Conservation (phyloP, 2,329 filamentous ascomycete species). For the Paradendryphiella salina region DNA sequence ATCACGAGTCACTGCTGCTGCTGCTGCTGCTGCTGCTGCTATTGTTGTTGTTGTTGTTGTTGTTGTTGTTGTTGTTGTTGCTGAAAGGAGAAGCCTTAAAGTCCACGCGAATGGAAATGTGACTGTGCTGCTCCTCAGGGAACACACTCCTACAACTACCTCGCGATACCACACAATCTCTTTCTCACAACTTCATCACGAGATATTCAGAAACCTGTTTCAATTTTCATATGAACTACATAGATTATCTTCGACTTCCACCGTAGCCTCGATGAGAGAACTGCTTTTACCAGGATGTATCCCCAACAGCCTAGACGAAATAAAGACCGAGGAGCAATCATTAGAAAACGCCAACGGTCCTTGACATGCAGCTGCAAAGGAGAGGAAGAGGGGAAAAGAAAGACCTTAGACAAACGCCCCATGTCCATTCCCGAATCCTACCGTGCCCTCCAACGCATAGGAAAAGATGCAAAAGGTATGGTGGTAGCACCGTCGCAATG, state of each 20-base stretch:
- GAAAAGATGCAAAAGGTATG: conserved; percentile 17
- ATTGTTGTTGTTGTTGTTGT: too few relatives aligned
- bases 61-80: too few relatives aligned
- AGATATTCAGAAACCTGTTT: background rate
- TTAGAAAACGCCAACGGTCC: conserved; percentile 9
- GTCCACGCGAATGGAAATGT: too few relatives aligned
- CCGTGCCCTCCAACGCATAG: conserved; percentile 3
- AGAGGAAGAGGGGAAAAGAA: conserved; percentile 4
- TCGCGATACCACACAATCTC: too few relatives aligned
- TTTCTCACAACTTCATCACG: background rate
- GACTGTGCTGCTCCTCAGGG: too few relatives aligned
- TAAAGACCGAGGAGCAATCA: background rate
- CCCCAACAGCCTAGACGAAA: background rate
- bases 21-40: too few relatives aligned
- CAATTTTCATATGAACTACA: conserved; percentile 11
- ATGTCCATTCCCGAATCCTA: background rate
- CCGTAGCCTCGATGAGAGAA: background rate
- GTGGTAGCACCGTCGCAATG: conserved; percentile 35
- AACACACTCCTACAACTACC: background rate
- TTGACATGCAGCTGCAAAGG: conserved; percentile 10
- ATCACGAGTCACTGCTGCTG: too few relatives aligned
- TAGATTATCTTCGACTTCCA: background rate
- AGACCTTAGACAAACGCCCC: conserved; percentile 10
- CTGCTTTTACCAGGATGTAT: conserved; percentile 6
- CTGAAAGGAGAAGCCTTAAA: too few relatives aligned